Base-by-base conservation (phyloP, 768 basidiomycete species). In the Lepiota venenata region DNA sequence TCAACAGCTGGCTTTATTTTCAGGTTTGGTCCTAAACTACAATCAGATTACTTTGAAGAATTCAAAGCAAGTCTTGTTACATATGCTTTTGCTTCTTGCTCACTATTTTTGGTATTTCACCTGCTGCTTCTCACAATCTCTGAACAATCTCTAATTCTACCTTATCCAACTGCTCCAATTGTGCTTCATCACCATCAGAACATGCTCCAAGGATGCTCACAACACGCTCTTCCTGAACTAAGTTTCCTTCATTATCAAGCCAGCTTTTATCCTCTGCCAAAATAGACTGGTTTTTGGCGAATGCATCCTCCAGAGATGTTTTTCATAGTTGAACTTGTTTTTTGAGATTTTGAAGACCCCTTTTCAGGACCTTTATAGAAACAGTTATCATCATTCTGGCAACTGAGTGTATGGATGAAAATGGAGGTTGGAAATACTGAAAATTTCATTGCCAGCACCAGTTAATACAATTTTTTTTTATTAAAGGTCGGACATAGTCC, bases 181-280 rank as follows among this genome's bases (percentile, higher is more conserved):
- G 41, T 25, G 16, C n/a, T 11, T 58, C 56, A 47, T 38, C n/a
- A 42, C 32, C 40, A 18, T 29, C 8, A 8, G 45, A 16, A 11
- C 2, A n/a, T 38, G n/a, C 4, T 38, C 44, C 47, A 11, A 53
- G 29, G 8, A 20, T 38, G 1, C 54, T 22, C 12, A 58, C 20
- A 22, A 58, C 25, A 3, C 21, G 21, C 21, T 58, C 27, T 25
- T 58, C 47, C 29, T 43, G 10, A 12, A 54, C 25, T 2, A 47
- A 25, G 49, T 54, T 54, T n/a, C 9, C 56, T 14, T 58, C 52
- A 20, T 58, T 15, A 29, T 58, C 47, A 21, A 54, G 32, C 52
- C 47, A 54, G 1, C 36, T 12, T 22, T 53, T 52, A 48, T 58
- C 52, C 12, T 22, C 47, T 7, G n/a, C 14, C 22, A 41, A 52